A percentile compares a stretch with the other conserved stretches of the same genome.
Evolutionary conservation across 306 rosid species (phyloP).

Genomic region (Pterocarpus macrocarpus): DNA sequence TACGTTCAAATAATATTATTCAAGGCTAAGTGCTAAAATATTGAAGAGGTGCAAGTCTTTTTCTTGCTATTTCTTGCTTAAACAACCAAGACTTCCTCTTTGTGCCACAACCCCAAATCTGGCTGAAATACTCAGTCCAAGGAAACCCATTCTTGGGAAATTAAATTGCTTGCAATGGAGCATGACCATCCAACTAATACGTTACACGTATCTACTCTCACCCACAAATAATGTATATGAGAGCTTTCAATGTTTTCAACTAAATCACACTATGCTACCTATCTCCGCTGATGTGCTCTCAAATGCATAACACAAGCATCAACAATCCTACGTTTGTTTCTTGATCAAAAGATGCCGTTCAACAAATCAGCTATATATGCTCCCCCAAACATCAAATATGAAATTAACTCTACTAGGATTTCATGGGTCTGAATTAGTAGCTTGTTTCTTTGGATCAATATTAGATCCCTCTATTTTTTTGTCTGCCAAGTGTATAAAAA

Average conservation of each 20-base stretch:
- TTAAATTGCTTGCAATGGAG: slow-evolving; percentile 12
- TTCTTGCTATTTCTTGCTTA: slow-evolving; percentile 11
- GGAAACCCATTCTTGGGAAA: slow-evolving; percentile 1
- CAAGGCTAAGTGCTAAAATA: neutral
- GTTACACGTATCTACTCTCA: neutral
- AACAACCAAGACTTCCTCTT: neutral
- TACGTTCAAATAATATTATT: too few species aligned
- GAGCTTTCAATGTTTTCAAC: too few species aligned
- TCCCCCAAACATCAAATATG: too few species aligned
- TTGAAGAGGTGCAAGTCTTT: neutral
- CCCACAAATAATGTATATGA: neutral
- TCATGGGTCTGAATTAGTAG: too few species aligned
- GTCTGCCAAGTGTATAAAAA: too few species aligned
- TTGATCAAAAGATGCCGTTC: too few species aligned
- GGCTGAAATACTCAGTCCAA: slow-evolving; percentile 25
- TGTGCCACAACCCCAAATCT: neutral
- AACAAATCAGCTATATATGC: too few species aligned
- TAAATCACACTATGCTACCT: neutral
- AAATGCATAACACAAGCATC: neutral
- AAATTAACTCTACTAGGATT: too few species aligned
- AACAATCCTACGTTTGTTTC: too few species aligned
- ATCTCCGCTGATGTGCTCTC: neutral
- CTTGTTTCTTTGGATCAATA: too few species aligned
- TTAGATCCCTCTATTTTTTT: too few species aligned
- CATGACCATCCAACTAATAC: slow-evolving; percentile 32